These are phyloP conservation scores for Endogone sp. DNA, from an alignment of 192 early-diverging fungal genomes.

Conservation along the genomic window DNA sequence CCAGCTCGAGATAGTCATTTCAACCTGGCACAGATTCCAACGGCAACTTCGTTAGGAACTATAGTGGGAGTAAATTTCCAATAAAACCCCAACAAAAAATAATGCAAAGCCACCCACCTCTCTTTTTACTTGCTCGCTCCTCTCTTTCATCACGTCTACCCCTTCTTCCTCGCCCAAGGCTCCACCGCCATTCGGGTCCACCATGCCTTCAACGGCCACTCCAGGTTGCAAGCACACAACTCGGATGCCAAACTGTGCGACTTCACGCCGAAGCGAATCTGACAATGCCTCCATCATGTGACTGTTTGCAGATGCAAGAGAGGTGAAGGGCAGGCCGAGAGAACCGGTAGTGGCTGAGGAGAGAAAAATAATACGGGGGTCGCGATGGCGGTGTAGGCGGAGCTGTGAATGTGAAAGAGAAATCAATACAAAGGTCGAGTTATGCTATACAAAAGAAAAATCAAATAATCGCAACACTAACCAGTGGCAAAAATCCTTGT, in stretches of 20 bases:
- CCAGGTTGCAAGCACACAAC: conserved; percentile 29
- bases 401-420: not conserved
- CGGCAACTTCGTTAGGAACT: too few species aligned
- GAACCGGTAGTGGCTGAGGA: not conserved
- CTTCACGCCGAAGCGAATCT: conserved; percentile 37
- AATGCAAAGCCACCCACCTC: not conserved
- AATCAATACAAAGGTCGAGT: too few species aligned
- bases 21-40: too few species aligned
- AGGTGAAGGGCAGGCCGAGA: not conserved
- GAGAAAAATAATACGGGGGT: not conserved
- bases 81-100: not conserved
- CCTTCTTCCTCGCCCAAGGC: not conserved
- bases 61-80: not conserved
- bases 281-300: conserved; percentile 42
- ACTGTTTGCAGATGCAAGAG: conserved; percentile 38
- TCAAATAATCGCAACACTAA: not conserved
- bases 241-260: conserved; percentile 41
- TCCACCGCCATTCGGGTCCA: too few species aligned
- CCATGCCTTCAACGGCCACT: not conserved
- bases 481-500: conserved; percentile 6
- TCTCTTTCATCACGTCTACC: not conserved
- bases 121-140: not conserved
- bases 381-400: not conserved
- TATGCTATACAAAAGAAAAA: not conserved
- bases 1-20: not conserved